phyloP scores from a whole-genome alignment of 495 filamentous ascomycete genomes.

The Aspergillus nidulans region DNA sequence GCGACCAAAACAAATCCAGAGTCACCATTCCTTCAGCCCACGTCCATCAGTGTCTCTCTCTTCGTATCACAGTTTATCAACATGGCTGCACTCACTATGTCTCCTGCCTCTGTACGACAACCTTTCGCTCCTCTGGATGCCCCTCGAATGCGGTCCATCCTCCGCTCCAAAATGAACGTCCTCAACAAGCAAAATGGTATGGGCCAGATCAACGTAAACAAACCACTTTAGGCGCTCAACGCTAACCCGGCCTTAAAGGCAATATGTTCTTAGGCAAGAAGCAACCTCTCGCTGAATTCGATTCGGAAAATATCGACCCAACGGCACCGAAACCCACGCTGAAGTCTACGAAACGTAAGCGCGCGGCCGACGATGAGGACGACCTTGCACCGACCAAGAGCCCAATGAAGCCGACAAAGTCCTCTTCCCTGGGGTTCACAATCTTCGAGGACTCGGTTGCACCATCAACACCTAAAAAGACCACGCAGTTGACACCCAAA shows the following conservation, averaged over 20 bases:
- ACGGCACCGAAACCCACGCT: constrained; percentile 46
- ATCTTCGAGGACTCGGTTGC: constrained; percentile 28
- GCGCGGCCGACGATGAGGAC: constrained; percentile 49
- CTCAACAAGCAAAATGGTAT: constrained; percentile 58
- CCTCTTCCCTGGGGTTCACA: constrained; percentile 33
- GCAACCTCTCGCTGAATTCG: constrained; percentile 48
- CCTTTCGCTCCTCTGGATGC: constrained; percentile 42
- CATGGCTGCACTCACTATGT: constrained; percentile 44
- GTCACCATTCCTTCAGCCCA: constrained; percentile 1
- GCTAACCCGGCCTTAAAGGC: constrained; percentile 16
- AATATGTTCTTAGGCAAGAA: constrained; percentile 25
- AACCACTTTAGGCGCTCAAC: not conserved
- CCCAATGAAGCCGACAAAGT: constrained; percentile 37
- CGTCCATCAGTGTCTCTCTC: not conserved
- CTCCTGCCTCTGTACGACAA: constrained; percentile 34
- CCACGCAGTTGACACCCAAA: constrained; percentile 34
- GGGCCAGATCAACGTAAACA: not conserved
- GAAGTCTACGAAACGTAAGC: constrained; percentile 60
- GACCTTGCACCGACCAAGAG: constrained; percentile 39
- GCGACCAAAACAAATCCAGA: constrained; percentile 22
- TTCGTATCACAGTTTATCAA: constrained; percentile 6
- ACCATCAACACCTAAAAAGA: constrained; percentile 33
- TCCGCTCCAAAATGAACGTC: constrained; percentile 40
- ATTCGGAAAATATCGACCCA: constrained; percentile 83
- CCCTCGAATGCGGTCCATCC: constrained; percentile 41